These are phyloP conservation scores for Beta macrorhiza DNA, from an alignment of 179 eudicot genomes.

Conservation along the genomic window DNA sequence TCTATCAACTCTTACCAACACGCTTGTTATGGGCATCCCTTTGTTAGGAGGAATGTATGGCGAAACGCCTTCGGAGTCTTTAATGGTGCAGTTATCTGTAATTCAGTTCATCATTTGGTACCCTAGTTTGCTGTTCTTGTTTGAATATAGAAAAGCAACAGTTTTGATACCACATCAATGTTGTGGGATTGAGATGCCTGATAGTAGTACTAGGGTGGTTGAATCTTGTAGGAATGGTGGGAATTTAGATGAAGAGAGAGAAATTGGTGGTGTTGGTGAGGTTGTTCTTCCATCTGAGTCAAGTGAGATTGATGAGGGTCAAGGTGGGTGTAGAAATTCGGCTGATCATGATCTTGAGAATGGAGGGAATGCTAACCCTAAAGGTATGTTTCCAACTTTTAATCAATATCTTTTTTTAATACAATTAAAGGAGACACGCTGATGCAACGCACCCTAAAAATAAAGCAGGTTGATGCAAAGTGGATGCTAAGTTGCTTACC, in stretches of 20 bases:
- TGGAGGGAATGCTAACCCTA: conserved; percentile 49
- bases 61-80: conserved; percentile 43
- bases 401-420: conserved; percentile 43
- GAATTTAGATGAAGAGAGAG: conserved; percentile 65
- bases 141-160: conserved; percentile 70
- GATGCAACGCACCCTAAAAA: too few relatives aligned
- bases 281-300: conserved; percentile 23
- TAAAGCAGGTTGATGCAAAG: too few relatives aligned
- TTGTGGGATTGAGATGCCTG: conserved; percentile 54
- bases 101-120: conserved; percentile 83
- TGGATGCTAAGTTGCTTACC: too few relatives aligned
- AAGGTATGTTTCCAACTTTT: conserved; percentile 39
- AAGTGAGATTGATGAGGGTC: conserved; percentile 17
- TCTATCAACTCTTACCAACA: conserved; percentile 73
- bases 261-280: conserved; percentile 36
- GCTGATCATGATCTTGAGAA: conserved; percentile 57
- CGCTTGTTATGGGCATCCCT: conserved; percentile 87
- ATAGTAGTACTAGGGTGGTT: conserved; percentile 30
- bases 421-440: too few relatives aligned
- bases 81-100: conserved; percentile 82
- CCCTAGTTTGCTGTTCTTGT: conserved; percentile 74
- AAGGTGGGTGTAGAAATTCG: conserved; percentile 46
- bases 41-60: conserved; percentile 85
- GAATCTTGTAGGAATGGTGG: conserved; percentile 69
- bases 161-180: conserved; percentile 56